Conservation (phyloP, 164 flowering plant genomes). For the Buxus sempervirens region DNA sequence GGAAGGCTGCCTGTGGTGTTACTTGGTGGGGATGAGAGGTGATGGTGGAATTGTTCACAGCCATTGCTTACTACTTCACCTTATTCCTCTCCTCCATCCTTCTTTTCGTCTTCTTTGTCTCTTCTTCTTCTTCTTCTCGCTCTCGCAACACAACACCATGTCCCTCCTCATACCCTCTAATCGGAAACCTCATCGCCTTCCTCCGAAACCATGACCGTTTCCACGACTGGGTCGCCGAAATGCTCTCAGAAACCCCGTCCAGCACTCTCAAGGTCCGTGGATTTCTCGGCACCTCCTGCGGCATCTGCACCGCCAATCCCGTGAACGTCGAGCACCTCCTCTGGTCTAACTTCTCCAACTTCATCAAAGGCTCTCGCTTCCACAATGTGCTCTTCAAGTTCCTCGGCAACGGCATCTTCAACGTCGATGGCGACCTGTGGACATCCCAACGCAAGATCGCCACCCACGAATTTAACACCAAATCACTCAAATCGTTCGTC, state of each 20-base stretch:
- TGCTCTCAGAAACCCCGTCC: slow-evolving; percentile 38
- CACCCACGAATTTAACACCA: slow-evolving; percentile 44
- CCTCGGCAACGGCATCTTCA: slow-evolving; percentile 49
- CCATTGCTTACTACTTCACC: too few relatives aligned
- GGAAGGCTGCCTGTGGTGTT: too few relatives aligned
- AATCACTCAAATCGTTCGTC: slow-evolving; percentile 39
- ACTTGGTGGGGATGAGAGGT: too few relatives aligned
- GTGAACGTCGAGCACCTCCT: slow-evolving; percentile 37
- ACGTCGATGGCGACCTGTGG: slow-evolving; percentile 40
- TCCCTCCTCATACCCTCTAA: slow-evolving; percentile 34
- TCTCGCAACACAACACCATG: slow-evolving; percentile 21
- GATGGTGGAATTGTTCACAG: too few relatives aligned
- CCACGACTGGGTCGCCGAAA: slow-evolving; percentile 48
- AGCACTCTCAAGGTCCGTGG: slow-evolving; percentile 33
- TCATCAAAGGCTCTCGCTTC: slow-evolving; percentile 44
- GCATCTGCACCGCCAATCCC: slow-evolving; percentile 44
- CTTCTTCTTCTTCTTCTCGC: background rate
- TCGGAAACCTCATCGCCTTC: slow-evolving; percentile 41
- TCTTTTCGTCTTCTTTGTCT: slow-evolving; percentile 9
- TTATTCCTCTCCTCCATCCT: background rate
- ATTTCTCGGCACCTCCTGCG: slow-evolving; percentile 28
- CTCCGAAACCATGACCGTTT: slow-evolving; percentile 47
- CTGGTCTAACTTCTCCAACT: slow-evolving; percentile 38
- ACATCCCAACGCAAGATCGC: slow-evolving; percentile 43
- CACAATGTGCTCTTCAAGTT: slow-evolving; percentile 31